Percentiles rank a stretch among this genome's conserved stretches.
These are phyloP conservation scores for Populus ilicifolia DNA, from an alignment of 345 rosid genomes.

Conservation along the genomic window DNA sequence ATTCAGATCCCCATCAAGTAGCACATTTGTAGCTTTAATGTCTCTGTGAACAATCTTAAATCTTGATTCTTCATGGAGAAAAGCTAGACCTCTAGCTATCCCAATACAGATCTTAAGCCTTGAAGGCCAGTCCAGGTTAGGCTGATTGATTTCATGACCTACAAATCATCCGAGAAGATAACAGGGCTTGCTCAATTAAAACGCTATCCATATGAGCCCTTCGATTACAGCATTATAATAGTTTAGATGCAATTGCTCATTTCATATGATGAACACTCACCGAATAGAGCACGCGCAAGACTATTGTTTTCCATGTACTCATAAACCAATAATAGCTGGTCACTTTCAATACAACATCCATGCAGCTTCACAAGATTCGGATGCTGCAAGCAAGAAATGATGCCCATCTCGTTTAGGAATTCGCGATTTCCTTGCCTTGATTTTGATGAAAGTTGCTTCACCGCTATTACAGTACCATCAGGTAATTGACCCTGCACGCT, in stretches of 20 bases:
- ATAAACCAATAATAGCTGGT: constrained; percentile 50
- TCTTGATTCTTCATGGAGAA: constrained; percentile 36
- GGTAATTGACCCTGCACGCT: constrained; percentile 39
- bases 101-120: constrained; percentile 33
- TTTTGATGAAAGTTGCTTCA: constrained; percentile 48
- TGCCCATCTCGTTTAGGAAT: constrained; percentile 54
- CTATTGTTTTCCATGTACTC: constrained; percentile 60
- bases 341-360: constrained; percentile 53
- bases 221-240: not conserved
- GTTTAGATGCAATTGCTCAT: not conserved
- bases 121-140: constrained; percentile 31
- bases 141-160: constrained; percentile 7
- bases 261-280: constrained; percentile 16
- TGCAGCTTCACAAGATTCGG: constrained; percentile 54
- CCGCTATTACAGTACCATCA: constrained; percentile 56
- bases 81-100: constrained; percentile 33
- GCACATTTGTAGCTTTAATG: constrained; percentile 29
- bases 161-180: not conserved
- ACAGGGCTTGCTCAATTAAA: not conserved
- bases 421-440: constrained; percentile 62
- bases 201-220: not conserved
- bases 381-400: constrained; percentile 59
- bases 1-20: constrained; percentile 31
- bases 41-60: constrained; percentile 35
- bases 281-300: constrained; percentile 46